Base-by-base conservation (phyloP, 2,329 filamentous ascomycete genomes). In the Xylariaceae sp. region DNA sequence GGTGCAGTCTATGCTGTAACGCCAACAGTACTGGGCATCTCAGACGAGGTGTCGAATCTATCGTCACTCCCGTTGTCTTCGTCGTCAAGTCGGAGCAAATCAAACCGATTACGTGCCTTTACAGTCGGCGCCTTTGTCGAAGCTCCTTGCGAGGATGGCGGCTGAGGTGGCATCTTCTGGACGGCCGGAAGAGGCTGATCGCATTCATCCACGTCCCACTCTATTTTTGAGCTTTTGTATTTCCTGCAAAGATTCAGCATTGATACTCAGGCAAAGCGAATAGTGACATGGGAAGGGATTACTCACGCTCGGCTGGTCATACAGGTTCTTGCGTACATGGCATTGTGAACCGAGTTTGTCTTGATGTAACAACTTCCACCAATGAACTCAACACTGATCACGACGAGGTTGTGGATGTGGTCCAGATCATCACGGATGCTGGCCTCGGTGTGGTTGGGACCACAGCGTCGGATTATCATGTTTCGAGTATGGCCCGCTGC, bases 341-440 rank as follows among this genome's bases (percentile, higher is more conserved):
- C 85, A 50, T 85, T 83, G 58, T 85, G 77, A 8, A 94, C 76
- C 0, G 87, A 89, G 63, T 91, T 94, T 6, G 84, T 88, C 44
- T 79, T 82, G 53, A 94, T 80, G 62, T 79, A 79, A 47, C 78
- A 85, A 62, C 82, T 78, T 4, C 73, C 73, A 16, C 73, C 69
- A 3, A 67, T 64, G 62, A 86, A 84, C 6, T 68, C 66, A 36
- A 93, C 68, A 35, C 77, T 77, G 57, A 93, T 73, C 10, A 94
- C 77, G 19, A 84, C 71, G 1, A 94, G 73, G 50, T 88, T 87
- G 68, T 92, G 83, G 49, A 94, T 92, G 61, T 94, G 88, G 20
- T 90, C 84, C 29, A 93, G 73, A 56, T 94, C 86, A 4, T 83
- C 75, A 10, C 85, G 80, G 52, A 94, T 80, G 14, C 68, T 66